Evolutionary conservation across 2,329 filamentous ascomycete species (phyloP), one percentile per base, ranked within the genome.

Genomic region (Penicillium glabrum): DNA sequence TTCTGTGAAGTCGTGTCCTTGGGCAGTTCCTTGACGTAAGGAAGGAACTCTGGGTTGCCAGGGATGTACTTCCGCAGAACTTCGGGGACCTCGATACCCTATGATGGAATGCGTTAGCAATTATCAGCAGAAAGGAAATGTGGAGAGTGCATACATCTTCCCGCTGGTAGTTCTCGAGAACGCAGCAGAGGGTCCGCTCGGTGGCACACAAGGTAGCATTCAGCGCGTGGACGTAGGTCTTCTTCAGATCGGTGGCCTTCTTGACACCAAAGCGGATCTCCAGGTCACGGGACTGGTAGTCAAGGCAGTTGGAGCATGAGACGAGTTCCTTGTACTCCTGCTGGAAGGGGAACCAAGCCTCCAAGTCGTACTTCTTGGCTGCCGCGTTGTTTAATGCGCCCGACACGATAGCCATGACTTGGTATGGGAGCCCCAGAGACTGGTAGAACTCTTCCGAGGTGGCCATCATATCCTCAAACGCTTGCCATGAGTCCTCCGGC

Each of bases 251-350:
- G 27, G 88, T 93, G 75, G 90, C 87, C 72, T 88, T 90, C 83
- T 97, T 98, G 59, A 86, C 83, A 47, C 95, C 93, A 69, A 88
- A 96, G 57, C 95, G 86, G 67, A 99, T 96, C 76, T 98, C 93
- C 13, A 99, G 83, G 66, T 92, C 93, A 55, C 95, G 86, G 24
- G 91, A 92, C 81, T 99, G 95, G 81, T 98, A 98, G 74, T 98
- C 93, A 45, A 91, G 96, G 81, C 95, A 99, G 80, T 99, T 99
- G 60, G 91, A 96, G 83, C 93, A 96, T 21, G 91, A 96, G 50
- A 98, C 95, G 27, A 99, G 85, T 79, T 98, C 95, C 80, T 98
- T 98, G 84, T 98, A 99, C 77, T 98, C 95, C 68, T 89, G 89
- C 76, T 98, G 93, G 82, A 90, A 96, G 16, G 91, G 92, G 76